Evolutionary conservation across 2,329 filamentous ascomycete species (phyloP), one percentile per base, ranked within the genome.

Genomic region (Penicillium expansum): DNA sequence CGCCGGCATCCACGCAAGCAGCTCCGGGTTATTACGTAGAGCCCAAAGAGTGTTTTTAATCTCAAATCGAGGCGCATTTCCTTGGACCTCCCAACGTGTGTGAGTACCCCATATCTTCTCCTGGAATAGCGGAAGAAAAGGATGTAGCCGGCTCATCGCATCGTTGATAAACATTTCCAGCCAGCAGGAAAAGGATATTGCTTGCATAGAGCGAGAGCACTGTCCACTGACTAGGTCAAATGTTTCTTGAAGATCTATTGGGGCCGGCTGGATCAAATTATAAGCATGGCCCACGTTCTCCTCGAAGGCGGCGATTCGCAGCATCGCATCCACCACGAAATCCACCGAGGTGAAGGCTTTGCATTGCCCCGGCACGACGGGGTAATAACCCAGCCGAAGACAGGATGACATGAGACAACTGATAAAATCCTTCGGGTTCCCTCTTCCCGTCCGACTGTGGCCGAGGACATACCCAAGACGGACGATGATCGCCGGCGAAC

Each of bases 401-500:
- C 61, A 62, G 5, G 48, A 56, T 2, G 51, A n/a, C 32, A 67
- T 59, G 3, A 67, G 30, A 4, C 65, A 55, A 35, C 51, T 61
- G 22, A 61, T 10, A 5, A 60, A 39, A 42, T 68, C 62, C 2
- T 63, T 51, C 8, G 55, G 30, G 24, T 64, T 68, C 22, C 45
- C 52, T 4, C 43, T 35, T 2, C 62, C 65, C 3, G 59, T 66
- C 7, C 30, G 33, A 18, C 57, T 60, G 47, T 68, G 49, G 0
- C 65, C 58, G 0, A 59, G 55, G 5, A 68, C 56, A 10, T 62
- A 44, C 1, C 62, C 57, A 3, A 62, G 62, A 1, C 66, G 56
- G 47, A 67, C 60, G 20, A 68, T 60, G 5, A 55, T 41, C 29
- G 63, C 45, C 1, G 64, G 65, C 10, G 64, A 53, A 8, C 65